Percentiles rank a stretch among this genome's conserved stretches.
Conservation (phyloP, 139 green algal species). For the Chlamydomonas sphaeroides region DNA sequence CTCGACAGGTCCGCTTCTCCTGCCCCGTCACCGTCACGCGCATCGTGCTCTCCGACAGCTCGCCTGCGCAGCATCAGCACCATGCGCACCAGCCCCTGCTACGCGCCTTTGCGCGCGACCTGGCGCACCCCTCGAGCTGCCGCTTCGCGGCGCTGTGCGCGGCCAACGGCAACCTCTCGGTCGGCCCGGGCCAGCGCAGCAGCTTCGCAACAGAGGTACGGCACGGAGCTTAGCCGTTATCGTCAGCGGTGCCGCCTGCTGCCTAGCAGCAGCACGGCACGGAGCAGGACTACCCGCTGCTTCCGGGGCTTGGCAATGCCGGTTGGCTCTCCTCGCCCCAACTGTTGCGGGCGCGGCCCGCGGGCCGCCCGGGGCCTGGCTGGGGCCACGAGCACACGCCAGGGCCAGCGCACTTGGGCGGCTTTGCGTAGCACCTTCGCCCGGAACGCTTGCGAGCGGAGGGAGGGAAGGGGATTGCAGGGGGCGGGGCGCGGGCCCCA, state of each 20-base stretch:
- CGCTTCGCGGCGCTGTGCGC: conserved; percentile 28
- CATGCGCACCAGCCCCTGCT: not conserved
- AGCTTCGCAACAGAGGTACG: conserved; percentile 23
- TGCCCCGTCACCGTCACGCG: conserved; percentile 10
- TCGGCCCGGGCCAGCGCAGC: not conserved
- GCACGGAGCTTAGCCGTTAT: not conserved
- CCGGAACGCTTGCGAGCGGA: too few species aligned
- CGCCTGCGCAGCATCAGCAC: not conserved
- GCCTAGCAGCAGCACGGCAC: too few species aligned
- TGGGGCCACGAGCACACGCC: too few species aligned
- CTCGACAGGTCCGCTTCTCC: conserved; percentile 15
- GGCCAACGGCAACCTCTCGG: conserved; percentile 27
- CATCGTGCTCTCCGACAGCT: not conserved
- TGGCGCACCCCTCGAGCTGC: not conserved
- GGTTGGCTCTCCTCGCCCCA: not conserved
- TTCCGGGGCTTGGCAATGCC: not conserved
- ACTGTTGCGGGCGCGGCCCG: not conserved
- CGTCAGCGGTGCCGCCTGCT: too few species aligned
- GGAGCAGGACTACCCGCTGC: too few species aligned
- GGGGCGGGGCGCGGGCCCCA: too few species aligned
- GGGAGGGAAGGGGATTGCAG: too few species aligned
- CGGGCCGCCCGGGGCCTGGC: too few species aligned
- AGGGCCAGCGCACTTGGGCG: too few species aligned
- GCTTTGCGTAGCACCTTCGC: too few species aligned
- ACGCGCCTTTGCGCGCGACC: conserved; percentile 29